Evolutionary conservation across 441 rosid genomes (phyloP), one percentile per base, ranked within the genome.

Genomic region (Euphorbia schlechtendalii): DNA sequence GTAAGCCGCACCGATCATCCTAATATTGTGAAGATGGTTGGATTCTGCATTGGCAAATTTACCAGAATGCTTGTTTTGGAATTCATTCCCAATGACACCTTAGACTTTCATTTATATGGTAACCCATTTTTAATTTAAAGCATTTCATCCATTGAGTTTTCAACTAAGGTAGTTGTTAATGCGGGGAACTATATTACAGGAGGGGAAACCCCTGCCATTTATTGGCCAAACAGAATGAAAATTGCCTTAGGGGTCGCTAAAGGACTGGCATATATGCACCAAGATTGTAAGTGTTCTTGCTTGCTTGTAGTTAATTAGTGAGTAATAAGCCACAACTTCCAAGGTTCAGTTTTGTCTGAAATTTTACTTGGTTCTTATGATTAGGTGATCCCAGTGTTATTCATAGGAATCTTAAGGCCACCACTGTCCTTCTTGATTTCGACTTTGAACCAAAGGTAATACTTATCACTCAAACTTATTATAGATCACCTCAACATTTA

Each of bases 91-190:
- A 55, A 55, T 3, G 15, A 55, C 15, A 55, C 59, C 17, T 55
- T 55, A 18, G 59, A 55, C 32, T 55, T 55, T 6, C 59, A 55
- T 55, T 55, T 55, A 55, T 28, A 55, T 55, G 59, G 59, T 55
- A 5, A 55, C 36, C 36, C 0, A 40, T 40, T 3, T 3, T 9
- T 4, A 4, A 3, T 36, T 36, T 36, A 36, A 4, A 8, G 9
- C 34, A 40, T 9, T 40, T 8, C 45, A 1, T 3, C 4, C 14
- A 3, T 40, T 9, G 4, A 40, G 4, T 8, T 9, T 3, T 40
- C 11, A 9, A 3, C 11, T 1, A 3, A 3, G 4, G 2, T 40
- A 40, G 45, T 3, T 2, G 4, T 3, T 9, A 2, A 32, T 32
- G 34, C 3, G 34, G 8, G 1, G 8, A 3, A 3, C 5, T 1